Base-by-base conservation (phyloP, 192 early-diverging fungal species). In the Backusella westeae region DNA sequence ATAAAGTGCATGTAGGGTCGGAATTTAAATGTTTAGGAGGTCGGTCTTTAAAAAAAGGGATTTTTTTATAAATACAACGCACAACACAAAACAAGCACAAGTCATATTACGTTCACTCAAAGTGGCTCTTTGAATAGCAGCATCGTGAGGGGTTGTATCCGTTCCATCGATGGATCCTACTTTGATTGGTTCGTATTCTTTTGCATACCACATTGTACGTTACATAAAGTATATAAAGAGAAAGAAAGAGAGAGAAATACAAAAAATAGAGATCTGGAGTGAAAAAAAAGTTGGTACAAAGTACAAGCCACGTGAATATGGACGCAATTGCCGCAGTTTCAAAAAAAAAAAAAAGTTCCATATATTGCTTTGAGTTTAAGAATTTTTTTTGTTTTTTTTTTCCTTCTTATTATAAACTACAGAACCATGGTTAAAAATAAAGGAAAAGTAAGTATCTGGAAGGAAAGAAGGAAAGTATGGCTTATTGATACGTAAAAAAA, bases 91-190 rank as follows among this genome's bases (percentile, higher is more conserved):
- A 49, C 7, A 19, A 49, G 5, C 23, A 34, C n/a, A 32, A 6
- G 4, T 67, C 8, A 49, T n/a, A 49, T 75, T 78, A 85, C 84
- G 82, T 35, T 69, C 35, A 12, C 75, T 46, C 9, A 72, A 36
- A 19, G 69, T 68, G 12, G 84, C 84, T 66, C 84, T 65, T 19
- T 65, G 46, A 67, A 85, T 77, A 36, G 75, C 84, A 44, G 77
- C 73, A 69, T 85, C 84, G 42, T 85, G 84, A 12, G 84, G 77
- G 34, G 76, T 72, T 17, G 73, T 78, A 36, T 83, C 79, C 3
- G 78, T 78, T 17, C 84, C 84, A 66, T 81, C 79, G n/a, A 85
- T 83, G 4, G 81, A 78, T 32, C 84, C 84, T 23, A 74, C 81
- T 59, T 80, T 69, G 19, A 85, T 42, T 3, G 84, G 79, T 42